Conservation (phyloP, 106 monocot genomes). For the Triglochin maritima region DNA sequence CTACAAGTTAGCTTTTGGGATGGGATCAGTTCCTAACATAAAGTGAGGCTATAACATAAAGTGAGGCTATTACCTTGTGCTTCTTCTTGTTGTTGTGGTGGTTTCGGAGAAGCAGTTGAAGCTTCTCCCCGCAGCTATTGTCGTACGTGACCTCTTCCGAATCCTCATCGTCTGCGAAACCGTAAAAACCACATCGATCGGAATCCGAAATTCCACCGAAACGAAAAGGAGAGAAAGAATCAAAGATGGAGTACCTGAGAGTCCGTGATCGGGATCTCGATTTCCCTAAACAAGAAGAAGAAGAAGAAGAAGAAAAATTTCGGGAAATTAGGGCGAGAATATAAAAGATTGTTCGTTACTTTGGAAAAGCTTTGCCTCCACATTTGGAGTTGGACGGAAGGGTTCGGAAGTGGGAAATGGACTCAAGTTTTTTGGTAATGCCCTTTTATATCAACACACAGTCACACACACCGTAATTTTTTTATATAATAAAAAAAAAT, state of each 20-base stretch:
- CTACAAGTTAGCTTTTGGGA: no score
- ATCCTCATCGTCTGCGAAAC: constrained; percentile 1
- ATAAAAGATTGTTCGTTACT: background rate
- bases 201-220: background rate
- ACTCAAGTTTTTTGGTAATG: no score
- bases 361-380: no score
- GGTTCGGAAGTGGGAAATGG: no score
- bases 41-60: no score
- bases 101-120: background rate
- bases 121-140: constrained; percentile 1
- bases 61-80: background rate
- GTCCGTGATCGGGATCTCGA: background rate
- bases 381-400: no score
- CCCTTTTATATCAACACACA: no score
- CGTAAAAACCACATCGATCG: background rate
- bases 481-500: no score
- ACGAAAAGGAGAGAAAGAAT: background rate
- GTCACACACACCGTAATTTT: no score
- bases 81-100: background rate
- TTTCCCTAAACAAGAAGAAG: background rate
- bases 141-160: constrained; percentile 2
- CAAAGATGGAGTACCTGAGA: background rate
- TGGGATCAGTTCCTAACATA: no score
- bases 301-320: no score
- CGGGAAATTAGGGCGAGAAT: no score